Evolutionary conservation across 768 basidiomycete genomes (phyloP), one percentile per base, ranked within the genome.

Genomic region (Pilatotrama ljubarskyi): DNA sequence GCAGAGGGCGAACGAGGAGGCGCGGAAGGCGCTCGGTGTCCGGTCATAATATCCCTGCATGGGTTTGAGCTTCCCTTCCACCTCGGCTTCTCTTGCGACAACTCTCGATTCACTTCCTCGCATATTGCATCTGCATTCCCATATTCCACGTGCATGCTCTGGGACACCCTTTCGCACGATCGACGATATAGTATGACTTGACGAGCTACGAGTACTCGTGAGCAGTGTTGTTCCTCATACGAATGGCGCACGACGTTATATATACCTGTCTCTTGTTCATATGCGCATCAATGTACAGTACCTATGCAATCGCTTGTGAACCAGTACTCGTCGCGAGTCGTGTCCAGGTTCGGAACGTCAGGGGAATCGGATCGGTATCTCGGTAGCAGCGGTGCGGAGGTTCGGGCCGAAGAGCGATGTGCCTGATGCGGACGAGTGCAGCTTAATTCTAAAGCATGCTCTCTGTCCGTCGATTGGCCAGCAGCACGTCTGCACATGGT

Each of bases 1-100:
- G 49, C 74, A 78, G 40, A 81, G 75, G 66, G 83, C 81, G 9
- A 75, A 73, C 36, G 83, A 84, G 67, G 84, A 84, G 54, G 80
- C 79, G 37, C 73, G 80, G 59, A 83, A 80, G 70, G 77, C 77
- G 55, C 62, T 66, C 57, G 56, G 56, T 20, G 51, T 36, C 37
- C 47, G 55, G 14, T 46, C 61, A 32, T 56, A 43, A 57, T 37
- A n/a, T n/a, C n/a, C 55, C 25, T 32, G 35, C 20, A 11, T 3
- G 8, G 13, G 40, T 9, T 20, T 26, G 11, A 18, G n/a, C 4
- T 11, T 5, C 20, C 8, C 18, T 22, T 38, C 35, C 20, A 18
- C 17, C 17, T 18, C n/a, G 13, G 14, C 32, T 15, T 40, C 6
- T 38, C 24, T 36, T 41, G 55, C 46, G 38, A 40, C 26, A 46